Base-by-base conservation (phyloP, 441 rosid genomes). In the Lepidium campestre region DNA sequence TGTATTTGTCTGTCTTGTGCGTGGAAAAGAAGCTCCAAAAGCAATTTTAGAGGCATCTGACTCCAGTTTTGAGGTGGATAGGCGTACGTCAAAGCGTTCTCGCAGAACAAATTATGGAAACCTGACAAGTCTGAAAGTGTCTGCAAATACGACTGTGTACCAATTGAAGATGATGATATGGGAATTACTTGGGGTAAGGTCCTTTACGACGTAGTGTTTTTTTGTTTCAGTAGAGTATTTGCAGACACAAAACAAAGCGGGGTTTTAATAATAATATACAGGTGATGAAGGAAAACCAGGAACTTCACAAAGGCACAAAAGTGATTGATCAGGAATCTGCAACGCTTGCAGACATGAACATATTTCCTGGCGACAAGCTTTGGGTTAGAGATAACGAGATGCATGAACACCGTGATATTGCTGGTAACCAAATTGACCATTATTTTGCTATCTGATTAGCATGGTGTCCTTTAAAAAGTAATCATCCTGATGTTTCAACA, bases 121-220 rank as follows among this genome's bases (percentile, higher is more conserved):
- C 80, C 75, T 82, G 18, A 84, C 88, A 52, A 87, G 83, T 77
- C 75, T 94, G 40, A 88, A 82, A 78, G 99, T 94, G 70, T 94
- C 99, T 58, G 96, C 97, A 9, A 82, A 93, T 41, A 94, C 93
- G 47, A 81, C 98, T 20, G 70, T 94, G 57, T 94, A 94, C 82
- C 98, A 90, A 67, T 77, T 94, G 59, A 94, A 94, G 80, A 91
- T 94, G 99, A 90, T 94, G 99, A 94, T 91, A 76, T 91, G 99
- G 97, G 98, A 91, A 78, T 86, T 94, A 48, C 94, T 94, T 60
- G 99, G 99, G 95, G 99, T 91, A 88, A 58, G 91, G 72, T 47
- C 18, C 44, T 55, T 46, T 13, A 31, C 14, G 46, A 31, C 35
- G 0, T n/a, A 14, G 34, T 11, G 9, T 7, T 7, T n/a, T 25